These are phyloP conservation scores for Tolypocladium guangdongense DNA, from an alignment of 2,329 filamentous ascomycete species.

Conservation along the genomic window DNA sequence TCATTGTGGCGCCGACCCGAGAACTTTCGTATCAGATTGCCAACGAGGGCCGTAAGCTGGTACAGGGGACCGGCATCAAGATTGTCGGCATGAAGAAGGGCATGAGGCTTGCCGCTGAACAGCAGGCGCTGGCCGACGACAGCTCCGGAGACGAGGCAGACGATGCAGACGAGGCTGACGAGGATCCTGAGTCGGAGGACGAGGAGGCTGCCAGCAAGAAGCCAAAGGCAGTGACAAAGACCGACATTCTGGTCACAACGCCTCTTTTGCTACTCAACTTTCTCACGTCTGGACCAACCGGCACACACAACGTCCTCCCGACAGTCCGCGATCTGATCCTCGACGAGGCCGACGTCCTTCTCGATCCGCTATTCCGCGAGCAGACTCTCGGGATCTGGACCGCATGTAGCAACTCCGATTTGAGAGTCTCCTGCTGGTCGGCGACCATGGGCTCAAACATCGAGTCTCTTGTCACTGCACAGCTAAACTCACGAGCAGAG, in stretches of 20 bases:
- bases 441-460: constrained; percentile 94
- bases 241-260: constrained; percentile 30
- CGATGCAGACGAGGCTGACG: constrained; percentile 23
- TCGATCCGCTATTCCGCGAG: constrained; percentile 82
- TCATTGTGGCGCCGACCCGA: constrained; percentile 70
- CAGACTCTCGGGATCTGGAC: constrained; percentile 81
- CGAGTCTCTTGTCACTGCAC: constrained; percentile 64
- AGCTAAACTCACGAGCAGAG: constrained; percentile 44
- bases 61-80: constrained; percentile 63
- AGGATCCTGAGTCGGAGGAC: constrained; percentile 21
- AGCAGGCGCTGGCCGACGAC: constrained; percentile 24
- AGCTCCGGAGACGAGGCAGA: constrained; percentile 25
- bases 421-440: constrained; percentile 81
- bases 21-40: constrained; percentile 72
- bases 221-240: constrained; percentile 19
- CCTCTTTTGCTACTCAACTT: constrained; percentile 62
- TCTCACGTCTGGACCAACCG: constrained; percentile 36
- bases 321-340: constrained; percentile 66
- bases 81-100: constrained; percentile 78
- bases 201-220: constrained; percentile 19
- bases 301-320: constrained; percentile 42
- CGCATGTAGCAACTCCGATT: constrained; percentile 56
- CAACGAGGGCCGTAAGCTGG: constrained; percentile 77
- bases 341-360: constrained; percentile 89
- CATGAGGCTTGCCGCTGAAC: constrained; percentile 53